Evolutionary conservation across 495 filamentous ascomycete species (phyloP), one percentile per base, ranked within the genome.

Genomic region (Hyaloscypha hepaticicola): DNA sequence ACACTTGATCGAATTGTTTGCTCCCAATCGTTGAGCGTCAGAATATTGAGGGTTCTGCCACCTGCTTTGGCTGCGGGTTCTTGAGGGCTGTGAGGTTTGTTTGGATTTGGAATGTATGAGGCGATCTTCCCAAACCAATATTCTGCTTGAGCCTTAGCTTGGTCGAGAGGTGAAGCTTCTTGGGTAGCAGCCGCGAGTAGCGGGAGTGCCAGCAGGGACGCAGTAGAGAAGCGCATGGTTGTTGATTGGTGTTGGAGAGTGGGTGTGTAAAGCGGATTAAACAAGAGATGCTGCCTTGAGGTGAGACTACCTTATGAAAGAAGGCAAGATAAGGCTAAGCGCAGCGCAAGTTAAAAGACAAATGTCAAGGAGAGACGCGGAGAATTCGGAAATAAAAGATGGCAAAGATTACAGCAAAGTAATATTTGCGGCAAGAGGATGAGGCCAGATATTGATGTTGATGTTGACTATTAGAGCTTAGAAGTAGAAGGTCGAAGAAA

Each of bases 11-110:
- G 84, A 60, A 91, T 75, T 16, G 82, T 81, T 9, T 80, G 71
- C 69, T 89, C 83, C 87, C 90, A 95, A 84, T 91, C 90, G 52
- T 83, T 74, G 65, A 89, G 78, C 41, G 85, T 90, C 66, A 97
- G 75, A 66, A 89, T 83, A 58, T 77, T 74, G 70, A 87, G 82
- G 73, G 70, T 77, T 57, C 41, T 74, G 73, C 79, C 79, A 19
- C 79, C 78, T 60, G 83, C 75, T 74, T 84, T 82, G 62, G 83
- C 78, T 29, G 75, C 66, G 21, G 75, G 80, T 38, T 81, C 78
- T 29, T 72, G 72, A 38, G 72, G 68, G 33, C 78, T 70, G 65
- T 76, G 71, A 24, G 60, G 31, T 26, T 60, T 73, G 68, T 72
- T 75, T 34, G 75, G 76, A 38, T 79, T 81, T 38, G 87, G 83